Percentiles rank a stretch among this genome's conserved stretches.
Evolutionary conservation across 202 grass and related monocot species (phyloP).

Genomic region (Dendrocalamus latiflorus): DNA sequence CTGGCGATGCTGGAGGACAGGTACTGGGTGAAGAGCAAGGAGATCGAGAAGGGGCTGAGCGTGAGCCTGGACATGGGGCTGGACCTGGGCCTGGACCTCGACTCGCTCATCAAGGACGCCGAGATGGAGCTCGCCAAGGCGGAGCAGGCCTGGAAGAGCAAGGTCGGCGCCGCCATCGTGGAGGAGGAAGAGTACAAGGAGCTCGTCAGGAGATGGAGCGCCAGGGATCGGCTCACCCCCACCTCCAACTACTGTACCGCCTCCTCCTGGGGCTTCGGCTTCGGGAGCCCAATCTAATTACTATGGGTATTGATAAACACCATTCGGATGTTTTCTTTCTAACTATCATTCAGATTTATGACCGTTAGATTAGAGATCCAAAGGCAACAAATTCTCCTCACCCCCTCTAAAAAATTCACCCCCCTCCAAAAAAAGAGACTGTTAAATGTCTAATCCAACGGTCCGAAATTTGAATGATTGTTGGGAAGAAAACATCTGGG

Average conservation of each 20-base stretch:
- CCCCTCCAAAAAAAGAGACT: too few species aligned
- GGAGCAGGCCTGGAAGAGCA: constrained; percentile 69
- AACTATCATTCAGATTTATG: too few species aligned
- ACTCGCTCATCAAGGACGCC: constrained; percentile 64
- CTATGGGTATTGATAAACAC: too few species aligned
- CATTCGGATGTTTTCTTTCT: too few species aligned
- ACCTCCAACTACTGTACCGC: not conserved
- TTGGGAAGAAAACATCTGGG: too few species aligned
- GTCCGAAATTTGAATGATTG: too few species aligned
- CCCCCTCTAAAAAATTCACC: too few species aligned
- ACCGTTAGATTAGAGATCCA: too few species aligned
- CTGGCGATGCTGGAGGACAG: constrained; percentile 71
- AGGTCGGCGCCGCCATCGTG: constrained; percentile 60
- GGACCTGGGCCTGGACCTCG: constrained; percentile 36
- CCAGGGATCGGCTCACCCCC: not conserved
- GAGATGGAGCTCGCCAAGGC: constrained; percentile 73
- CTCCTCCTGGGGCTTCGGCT: constrained; percentile 41
- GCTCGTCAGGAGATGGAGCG: constrained; percentile 55
- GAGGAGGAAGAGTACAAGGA: constrained; percentile 92
- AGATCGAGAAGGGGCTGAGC: constrained; percentile 53
- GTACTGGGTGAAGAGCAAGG: constrained; percentile 71
- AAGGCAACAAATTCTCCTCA: too few species aligned
- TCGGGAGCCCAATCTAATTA: constrained; percentile 54
- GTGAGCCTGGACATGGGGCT: constrained; percentile 38
- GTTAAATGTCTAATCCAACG: too few species aligned